These are phyloP conservation scores for Viridothelium virens DNA, from an alignment of 495 filamentous ascomycete genomes.

Conservation along the genomic window DNA sequence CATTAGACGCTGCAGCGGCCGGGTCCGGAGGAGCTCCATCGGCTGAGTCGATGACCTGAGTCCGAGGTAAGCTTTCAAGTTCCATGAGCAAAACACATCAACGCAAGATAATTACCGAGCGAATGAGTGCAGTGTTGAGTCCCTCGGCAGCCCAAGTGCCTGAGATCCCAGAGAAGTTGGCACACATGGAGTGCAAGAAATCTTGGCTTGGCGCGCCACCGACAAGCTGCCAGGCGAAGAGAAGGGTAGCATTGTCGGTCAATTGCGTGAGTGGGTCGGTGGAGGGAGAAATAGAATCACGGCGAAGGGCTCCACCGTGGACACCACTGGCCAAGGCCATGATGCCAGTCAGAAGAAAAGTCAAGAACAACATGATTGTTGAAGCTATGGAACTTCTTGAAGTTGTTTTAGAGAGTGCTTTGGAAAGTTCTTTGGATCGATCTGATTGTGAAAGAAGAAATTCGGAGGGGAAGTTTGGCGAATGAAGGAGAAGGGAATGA, in stretches of 20 bases:
- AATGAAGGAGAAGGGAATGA: too few relatives aligned
- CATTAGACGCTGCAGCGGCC: not conserved
- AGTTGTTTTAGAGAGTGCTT: not conserved
- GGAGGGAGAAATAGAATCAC: not conserved
- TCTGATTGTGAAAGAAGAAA: not conserved
- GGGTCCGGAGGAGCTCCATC: not conserved
- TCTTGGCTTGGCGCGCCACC: not conserved
- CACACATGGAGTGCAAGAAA: not conserved
- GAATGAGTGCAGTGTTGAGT: conserved; percentile 3
- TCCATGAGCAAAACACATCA: not conserved
- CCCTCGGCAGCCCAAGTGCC: conserved; percentile 2
- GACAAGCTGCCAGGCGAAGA: conserved; percentile 1
- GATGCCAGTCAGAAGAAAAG: not conserved
- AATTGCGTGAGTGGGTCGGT: not conserved
- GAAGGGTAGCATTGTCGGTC: not conserved
- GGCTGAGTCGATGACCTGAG: not conserved
- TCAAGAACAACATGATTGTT: not conserved
- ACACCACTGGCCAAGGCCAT: not conserved
- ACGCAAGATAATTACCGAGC: not conserved
- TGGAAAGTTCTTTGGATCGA: not conserved
- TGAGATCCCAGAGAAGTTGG: not conserved
- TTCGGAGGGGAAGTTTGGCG: too few relatives aligned
- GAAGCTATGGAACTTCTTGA: not conserved
- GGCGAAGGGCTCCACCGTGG: not conserved
- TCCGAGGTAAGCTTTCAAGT: not conserved